Evolutionary conservation across 1,284 basidiomycete genomes (phyloP).

Genomic region (Apiotrichum veenhuisii): DNA sequence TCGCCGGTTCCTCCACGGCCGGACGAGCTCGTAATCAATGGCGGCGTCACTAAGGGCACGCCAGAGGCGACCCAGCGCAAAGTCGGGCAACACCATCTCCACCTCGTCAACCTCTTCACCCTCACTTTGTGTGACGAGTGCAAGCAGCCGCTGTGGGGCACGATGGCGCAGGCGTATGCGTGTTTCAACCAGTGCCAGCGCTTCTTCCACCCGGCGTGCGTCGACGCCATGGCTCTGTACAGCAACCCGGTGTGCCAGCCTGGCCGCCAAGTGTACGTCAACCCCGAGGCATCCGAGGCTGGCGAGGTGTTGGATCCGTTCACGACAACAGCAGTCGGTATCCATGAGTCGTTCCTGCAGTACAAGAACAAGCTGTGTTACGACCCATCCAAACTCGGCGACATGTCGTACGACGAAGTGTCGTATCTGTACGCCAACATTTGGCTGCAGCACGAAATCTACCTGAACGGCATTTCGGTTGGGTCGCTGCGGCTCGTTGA

Average conservation of each 20-base stretch:
- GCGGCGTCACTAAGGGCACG: conserved; percentile 8
- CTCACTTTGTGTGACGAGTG: conserved; percentile 66
- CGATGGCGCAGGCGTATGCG: conserved; percentile 59
- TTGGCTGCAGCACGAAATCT: conserved; percentile 63
- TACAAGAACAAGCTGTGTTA: conserved; percentile 47
- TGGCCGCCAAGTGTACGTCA: conserved; percentile 41
- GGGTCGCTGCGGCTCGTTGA: conserved; percentile 56
- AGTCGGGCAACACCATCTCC: conserved; percentile 33
- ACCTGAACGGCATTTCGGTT: conserved; percentile 62
- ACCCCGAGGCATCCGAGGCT: conserved; percentile 20
- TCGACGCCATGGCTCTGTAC: conserved; percentile 33
- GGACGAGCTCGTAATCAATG: conserved; percentile 28
- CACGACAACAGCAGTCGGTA: conserved; percentile 53
- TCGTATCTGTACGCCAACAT: conserved; percentile 59
- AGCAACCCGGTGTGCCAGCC: conserved; percentile 49
- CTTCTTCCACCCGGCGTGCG: conserved; percentile 61
- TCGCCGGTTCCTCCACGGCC: conserved; percentile 23
- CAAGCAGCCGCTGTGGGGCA: conserved; percentile 67
- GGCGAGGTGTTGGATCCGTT: conserved; percentile 51
- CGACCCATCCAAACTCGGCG: conserved; percentile 50
- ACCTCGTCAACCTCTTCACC: conserved; percentile 63
- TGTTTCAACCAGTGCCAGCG: conserved; percentile 60
- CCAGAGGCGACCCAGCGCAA: conserved; percentile 13
- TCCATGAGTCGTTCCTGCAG: conserved; percentile 59
- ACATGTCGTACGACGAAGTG: conserved; percentile 63